Evolutionary conservation across 1,284 basidiomycete species (phyloP), one percentile per base, ranked within the genome.

Genomic region (Ustilago esculenta): DNA sequence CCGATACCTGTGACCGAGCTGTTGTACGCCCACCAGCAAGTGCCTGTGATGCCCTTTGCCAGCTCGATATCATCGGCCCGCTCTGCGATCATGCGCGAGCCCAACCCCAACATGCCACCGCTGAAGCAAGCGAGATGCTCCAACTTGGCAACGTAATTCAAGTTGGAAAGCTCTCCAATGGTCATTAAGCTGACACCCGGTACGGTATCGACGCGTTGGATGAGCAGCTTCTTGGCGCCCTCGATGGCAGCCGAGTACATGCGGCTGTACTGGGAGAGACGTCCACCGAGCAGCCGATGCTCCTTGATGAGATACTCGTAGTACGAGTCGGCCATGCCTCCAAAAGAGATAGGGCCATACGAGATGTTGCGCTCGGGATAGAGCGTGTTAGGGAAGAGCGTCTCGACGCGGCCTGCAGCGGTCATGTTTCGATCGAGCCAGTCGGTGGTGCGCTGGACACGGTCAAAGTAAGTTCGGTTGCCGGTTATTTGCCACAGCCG

Each of bases 301-400:
- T 83, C 81, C 75, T 86, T 86, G 82, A 86, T 83, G 18, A 87
- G 80, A 72, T 86, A 87, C 70, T 86, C 86, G 75, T 86, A 87
- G 76, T 86, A 86, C 47, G 75, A 77, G 43, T 84, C 83, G 12
- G 79, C 79, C 75, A 84, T 79, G 18, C 84, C 85, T 15, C 86
- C 86, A 35, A 85, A 83, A 1, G 83, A 79, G 65, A 80, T 76
- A 29, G 74, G 66, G 21, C 78, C 82, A 23, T 52, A 63, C 11
- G 73, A 48, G 1, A 25, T 24, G 7, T 50, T 39, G 25, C 71
- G 55, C 35, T 83, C 81, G 0, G 85, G 82, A 48, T 81, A 76
- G 67, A 86, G 76, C 51, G 64, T 52, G 4, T 58, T 61, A 4
- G 82, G 81, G n/a, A 83, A 68, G 20, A 84, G 73, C 14, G 76